Percentiles rank a stretch among this genome's conserved stretches.
Conservation (phyloP, 768 basidiomycete species). For the Bullera alba region DNA sequence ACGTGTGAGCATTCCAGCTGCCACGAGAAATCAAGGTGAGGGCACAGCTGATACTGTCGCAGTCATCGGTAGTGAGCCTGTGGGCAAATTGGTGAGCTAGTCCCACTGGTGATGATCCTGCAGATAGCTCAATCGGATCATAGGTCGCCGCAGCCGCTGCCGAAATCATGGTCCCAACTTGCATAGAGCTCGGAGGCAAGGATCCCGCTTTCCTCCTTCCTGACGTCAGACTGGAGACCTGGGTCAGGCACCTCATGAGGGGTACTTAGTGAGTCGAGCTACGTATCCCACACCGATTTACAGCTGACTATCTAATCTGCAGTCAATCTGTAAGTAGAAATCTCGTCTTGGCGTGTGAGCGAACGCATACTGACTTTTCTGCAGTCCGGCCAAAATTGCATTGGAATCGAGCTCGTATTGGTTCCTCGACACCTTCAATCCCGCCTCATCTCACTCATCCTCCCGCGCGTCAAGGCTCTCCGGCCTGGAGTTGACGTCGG, state of each 20-base stretch:
- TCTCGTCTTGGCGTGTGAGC: not conserved
- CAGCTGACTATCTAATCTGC: not conserved
- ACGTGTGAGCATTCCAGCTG: conserved; percentile 51
- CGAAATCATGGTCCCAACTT: conserved; percentile 79
- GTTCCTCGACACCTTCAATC: conserved; percentile 74
- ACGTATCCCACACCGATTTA: not conserved
- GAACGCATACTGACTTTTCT: not conserved
- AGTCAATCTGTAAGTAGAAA: conserved; percentile 32
- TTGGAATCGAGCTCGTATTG: conserved; percentile 88
- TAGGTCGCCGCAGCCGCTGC: conserved; percentile 73
- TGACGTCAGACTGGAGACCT: conserved; percentile 71
- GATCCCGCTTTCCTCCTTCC: conserved; percentile 88
- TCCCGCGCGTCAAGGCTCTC: conserved; percentile 55
- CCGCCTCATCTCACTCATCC: conserved; percentile 61
- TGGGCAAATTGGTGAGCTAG: conserved; percentile 49
- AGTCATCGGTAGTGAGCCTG: conserved; percentile 47
- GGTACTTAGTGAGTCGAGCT: conserved; percentile 68
- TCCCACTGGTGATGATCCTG: not conserved
- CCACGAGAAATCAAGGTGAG: too few species aligned
- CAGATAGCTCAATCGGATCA: not conserved
- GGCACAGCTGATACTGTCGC: not conserved
- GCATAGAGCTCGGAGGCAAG: conserved; percentile 92
- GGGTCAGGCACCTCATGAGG: conserved; percentile 76
- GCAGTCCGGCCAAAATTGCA: conserved; percentile 79
- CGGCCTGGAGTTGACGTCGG: conserved; percentile 78